A percentile compares a stretch with the other conserved stretches of the same genome.
Conservation (phyloP, 495 filamentous ascomycete genomes). For the Aspergillus carlsbadensis region DNA sequence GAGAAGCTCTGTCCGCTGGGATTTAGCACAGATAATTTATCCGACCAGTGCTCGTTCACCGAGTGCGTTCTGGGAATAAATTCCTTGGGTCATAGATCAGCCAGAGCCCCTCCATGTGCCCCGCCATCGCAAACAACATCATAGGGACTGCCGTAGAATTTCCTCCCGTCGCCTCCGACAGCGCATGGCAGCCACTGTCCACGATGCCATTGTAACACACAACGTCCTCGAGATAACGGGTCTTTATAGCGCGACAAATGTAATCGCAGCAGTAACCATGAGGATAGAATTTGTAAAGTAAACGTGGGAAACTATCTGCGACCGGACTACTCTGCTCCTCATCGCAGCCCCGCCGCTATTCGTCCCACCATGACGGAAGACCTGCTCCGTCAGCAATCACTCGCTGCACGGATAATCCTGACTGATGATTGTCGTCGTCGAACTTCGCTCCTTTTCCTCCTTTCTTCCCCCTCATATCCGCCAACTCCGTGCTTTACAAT, state of each 20-base stretch:
- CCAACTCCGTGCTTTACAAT: constrained; percentile 1
- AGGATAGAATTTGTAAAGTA: constrained; percentile 5
- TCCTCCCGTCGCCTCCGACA: constrained; percentile 17
- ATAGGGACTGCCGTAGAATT: background rate
- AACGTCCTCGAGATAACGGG: background rate
- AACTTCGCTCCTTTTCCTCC: constrained; percentile 21
- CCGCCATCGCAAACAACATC: constrained; percentile 23
- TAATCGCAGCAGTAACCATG: background rate
- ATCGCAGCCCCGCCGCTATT: constrained; percentile 24
- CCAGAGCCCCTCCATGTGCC: constrained; percentile 39
- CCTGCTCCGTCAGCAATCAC: constrained; percentile 39
- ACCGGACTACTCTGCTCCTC: constrained; percentile 48
- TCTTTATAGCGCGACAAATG: background rate
- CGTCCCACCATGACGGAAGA: constrained; percentile 48
- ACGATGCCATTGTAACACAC: background rate
- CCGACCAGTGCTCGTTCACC: constrained; percentile 20
- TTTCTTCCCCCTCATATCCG: constrained; percentile 13
- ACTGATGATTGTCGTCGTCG: constrained; percentile 16
- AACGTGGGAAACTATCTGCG: constrained; percentile 1
- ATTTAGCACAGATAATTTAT: constrained; percentile 8
- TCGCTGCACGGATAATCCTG: constrained; percentile 11
- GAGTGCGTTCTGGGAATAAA: constrained; percentile 18
- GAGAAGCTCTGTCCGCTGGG: background rate
- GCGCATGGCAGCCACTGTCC: background rate
- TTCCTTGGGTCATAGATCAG: constrained; percentile 17